phyloP scores from a whole-genome alignment of 768 basidiomycete genomes.

The Mycena chlorophos region DNA sequence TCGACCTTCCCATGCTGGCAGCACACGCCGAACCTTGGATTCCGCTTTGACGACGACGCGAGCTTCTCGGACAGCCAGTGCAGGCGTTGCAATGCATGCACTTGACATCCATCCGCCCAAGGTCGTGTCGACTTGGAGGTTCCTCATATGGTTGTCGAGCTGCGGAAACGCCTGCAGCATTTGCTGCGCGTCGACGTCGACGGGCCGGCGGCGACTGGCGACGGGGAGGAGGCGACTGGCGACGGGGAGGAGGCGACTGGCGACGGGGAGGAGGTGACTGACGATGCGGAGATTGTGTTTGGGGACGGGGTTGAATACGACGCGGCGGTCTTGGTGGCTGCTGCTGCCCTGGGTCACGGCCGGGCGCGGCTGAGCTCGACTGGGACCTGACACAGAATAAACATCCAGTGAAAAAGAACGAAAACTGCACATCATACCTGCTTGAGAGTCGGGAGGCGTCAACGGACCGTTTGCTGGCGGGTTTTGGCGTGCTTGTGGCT shows the following conservation, averaged over 20 bases:
- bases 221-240: too few relatives aligned
- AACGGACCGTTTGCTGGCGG: too few relatives aligned
- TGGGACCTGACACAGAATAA: too few relatives aligned
- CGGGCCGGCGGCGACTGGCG: neutral
- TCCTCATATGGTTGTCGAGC: neutral
- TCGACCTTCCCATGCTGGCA: constrained; percentile 29
- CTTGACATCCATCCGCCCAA: constrained; percentile 14
- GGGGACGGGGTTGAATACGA: too few relatives aligned
- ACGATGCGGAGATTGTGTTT: too few relatives aligned
- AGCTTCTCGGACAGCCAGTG: constrained; percentile 19
- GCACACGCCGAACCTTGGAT: constrained; percentile 28
- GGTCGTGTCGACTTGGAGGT: neutral
- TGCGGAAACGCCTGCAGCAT: neutral
- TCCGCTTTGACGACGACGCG: neutral
- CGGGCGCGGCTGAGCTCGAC: too few relatives aligned
- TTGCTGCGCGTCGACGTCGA: neutral
- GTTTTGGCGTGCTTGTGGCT: too few relatives aligned
- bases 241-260: neutral
- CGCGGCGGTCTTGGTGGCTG: too few relatives aligned
- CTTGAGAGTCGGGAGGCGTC: too few relatives aligned
- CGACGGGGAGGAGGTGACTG: neutral
- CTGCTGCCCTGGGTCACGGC: too few relatives aligned
- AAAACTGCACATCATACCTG: too few relatives aligned
- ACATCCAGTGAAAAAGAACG: too few relatives aligned
- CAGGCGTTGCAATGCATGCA: constrained; percentile 17